Conservation (phyloP, 495 filamentous ascomycete genomes). For the Penicillium dipodomyicola region DNA sequence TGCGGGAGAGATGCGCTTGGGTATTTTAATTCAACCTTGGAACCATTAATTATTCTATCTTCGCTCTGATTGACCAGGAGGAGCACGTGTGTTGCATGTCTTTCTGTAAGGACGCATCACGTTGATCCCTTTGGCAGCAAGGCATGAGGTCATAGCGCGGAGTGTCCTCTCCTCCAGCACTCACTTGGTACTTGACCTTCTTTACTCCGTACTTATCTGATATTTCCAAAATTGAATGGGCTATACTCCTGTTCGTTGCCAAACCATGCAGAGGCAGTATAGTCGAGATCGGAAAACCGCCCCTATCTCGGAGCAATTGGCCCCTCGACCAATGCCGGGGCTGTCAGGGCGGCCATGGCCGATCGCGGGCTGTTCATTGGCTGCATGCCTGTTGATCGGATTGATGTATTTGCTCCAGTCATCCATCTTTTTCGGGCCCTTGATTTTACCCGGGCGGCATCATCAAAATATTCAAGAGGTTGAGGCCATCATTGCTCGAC, state of each 20-base stretch:
- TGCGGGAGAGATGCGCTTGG: not conserved
- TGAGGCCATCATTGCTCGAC: conserved; percentile 13
- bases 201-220: not conserved
- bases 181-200: not conserved
- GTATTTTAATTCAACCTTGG: not conserved
- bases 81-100: conserved; percentile 9
- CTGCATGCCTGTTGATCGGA: conserved; percentile 16
- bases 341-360: conserved; percentile 7
- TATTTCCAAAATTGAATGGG: not conserved
- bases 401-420: conserved; percentile 19
- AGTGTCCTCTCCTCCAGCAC: not conserved
- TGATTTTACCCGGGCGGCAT: conserved; percentile 1
- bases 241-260: not conserved
- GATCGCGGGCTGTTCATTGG: conserved; percentile 15
- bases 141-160: conserved; percentile 6
- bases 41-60: not conserved
- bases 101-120: conserved; percentile 11
- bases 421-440: not conserved
- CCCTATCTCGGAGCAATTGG: not conserved
- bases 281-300: not conserved
- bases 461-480: not conserved
- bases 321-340: not conserved
- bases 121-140: conserved; percentile 4
- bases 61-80: not conserved
- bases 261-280: not conserved